phyloP scores from a whole-genome alignment of 495 filamentous ascomycete genomes.

The Daldinia caldariorum region DNA sequence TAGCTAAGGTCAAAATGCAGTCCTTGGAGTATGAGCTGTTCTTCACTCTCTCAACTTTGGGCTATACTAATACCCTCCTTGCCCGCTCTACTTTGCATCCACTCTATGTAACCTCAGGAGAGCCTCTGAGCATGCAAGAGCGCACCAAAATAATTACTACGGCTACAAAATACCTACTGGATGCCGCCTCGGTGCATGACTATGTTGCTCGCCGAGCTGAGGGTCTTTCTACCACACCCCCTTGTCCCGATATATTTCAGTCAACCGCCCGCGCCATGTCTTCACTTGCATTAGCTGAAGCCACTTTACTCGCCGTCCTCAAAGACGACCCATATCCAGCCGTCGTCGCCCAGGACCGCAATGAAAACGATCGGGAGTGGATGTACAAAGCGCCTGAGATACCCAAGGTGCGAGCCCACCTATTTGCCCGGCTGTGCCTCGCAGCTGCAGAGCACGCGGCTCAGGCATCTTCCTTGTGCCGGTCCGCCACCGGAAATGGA shows the following conservation, averaged over 20 bases:
- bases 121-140: constrained; percentile 69
- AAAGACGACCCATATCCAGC: constrained; percentile 94
- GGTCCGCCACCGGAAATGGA: constrained; percentile 40
- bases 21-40: constrained; percentile 85
- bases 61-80: constrained; percentile 73
- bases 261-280: constrained; percentile 74
- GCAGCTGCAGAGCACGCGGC: constrained; percentile 74
- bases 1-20: constrained; percentile 69
- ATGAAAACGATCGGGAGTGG: constrained; percentile 86
- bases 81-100: constrained; percentile 67
- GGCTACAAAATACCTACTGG: constrained; percentile 80
- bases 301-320: constrained; percentile 85
- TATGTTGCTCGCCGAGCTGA: constrained; percentile 67
- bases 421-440: constrained; percentile 90
- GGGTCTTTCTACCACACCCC: constrained; percentile 44
- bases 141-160: constrained; percentile 74
- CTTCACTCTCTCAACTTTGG: constrained; percentile 80
- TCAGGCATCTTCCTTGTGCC: constrained; percentile 65
- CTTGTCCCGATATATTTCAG: constrained; percentile 70
- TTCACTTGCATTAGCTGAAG: constrained; percentile 81
- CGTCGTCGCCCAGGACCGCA: constrained; percentile 76
- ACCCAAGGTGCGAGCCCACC: constrained; percentile 84
- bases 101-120: constrained; percentile 62
- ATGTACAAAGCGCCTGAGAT: constrained; percentile 89
- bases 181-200: constrained; percentile 79